Evolutionary conservation across 2,329 filamentous ascomycete genomes (phyloP), one percentile per base, ranked within the genome.

Genomic region (Exophiala lecanii-corni): DNA sequence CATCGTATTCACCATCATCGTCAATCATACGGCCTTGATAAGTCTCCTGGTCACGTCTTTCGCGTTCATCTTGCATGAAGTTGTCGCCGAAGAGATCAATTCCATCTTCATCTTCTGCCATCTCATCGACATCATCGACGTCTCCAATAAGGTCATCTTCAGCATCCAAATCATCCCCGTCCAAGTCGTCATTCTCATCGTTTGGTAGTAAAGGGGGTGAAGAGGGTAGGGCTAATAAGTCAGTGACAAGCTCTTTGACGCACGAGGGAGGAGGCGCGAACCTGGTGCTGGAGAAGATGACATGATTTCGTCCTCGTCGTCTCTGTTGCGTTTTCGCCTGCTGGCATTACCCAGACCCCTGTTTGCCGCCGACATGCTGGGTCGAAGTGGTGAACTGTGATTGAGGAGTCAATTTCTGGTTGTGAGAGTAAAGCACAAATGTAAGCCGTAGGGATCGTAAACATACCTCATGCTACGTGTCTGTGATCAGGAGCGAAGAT

Each of bases 341-440:
- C 68, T 74, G 51, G 69, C 57, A 40, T 67, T 68, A 13, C 67
- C 66, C 43, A 75, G 63, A 40, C 87, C 86, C 55, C 87, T 81
- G 67, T 94, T 95, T 57, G 82, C 88, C 53, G 89, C 89, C 48
- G 83, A 81, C 73, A 86, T 84, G 68, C 82, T 88, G 56, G 81
- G 76, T 65, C 84, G 82, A 49, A 94, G 75, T 62, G 89, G 89
- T 64, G 88, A 94, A 73, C 86, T 94, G 19, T 34, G 23, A n/a
- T 28, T 6, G 2, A 44, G 32, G 23, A 7, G 12, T 26, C 23
- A 26, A 12, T 26, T 6, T 6, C 23, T 26, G 23, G 23, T 26
- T 6, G 23, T 26, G 23, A 12, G 12, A 26, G n/a, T n/a, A n/a
- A n/a, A n/a, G n/a, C n/a, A n/a, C n/a, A n/a, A n/a, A n/a, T n/a